Percentiles rank a stretch among this genome's conserved stretches.
phyloP scores from a whole-genome alignment of 495 filamentous ascomycete genomes.

The Penicillium cinerascens region DNA sequence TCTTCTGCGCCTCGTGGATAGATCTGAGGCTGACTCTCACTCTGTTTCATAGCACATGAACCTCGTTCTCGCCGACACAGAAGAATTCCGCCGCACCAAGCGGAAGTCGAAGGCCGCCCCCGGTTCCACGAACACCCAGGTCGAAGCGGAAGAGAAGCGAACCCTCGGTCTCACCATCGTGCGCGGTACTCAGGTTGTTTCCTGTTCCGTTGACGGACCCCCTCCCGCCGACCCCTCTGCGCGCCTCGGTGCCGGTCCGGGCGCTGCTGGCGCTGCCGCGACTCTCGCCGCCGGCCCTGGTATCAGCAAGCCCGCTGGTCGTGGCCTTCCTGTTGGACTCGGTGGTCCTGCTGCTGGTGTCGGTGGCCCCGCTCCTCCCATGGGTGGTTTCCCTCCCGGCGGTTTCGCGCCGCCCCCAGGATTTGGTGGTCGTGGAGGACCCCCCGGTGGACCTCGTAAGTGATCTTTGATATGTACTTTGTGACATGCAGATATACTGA shows the following conservation, averaged over 20 bases:
- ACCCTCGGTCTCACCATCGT: slow-evolving; percentile 92
- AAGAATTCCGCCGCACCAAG: slow-evolving; percentile 96
- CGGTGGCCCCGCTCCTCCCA: slow-evolving; percentile 70
- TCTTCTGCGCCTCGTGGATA: slow-evolving; percentile 9
- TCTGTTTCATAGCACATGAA: slow-evolving; percentile 80
- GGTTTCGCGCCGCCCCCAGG: slow-evolving; percentile 73
- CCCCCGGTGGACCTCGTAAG: slow-evolving; percentile 61
- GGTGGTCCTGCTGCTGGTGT: slow-evolving; percentile 89
- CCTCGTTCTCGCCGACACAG: slow-evolving; percentile 95
- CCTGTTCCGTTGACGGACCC: slow-evolving; percentile 91
- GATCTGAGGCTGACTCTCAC: slow-evolving; percentile 11
- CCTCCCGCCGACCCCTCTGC: slow-evolving; percentile 93
- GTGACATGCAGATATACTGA: background rate
- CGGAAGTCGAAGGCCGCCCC: slow-evolving; percentile 74
- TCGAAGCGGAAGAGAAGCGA: slow-evolving; percentile 94
- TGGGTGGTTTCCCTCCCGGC: slow-evolving; percentile 58
- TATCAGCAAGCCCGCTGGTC: slow-evolving; percentile 86
- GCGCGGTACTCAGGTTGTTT: slow-evolving; percentile 88
- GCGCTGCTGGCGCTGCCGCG: slow-evolving; percentile 57
- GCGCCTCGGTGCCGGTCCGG: slow-evolving; percentile 74
- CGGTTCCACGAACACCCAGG: slow-evolving; percentile 55
- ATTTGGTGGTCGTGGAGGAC: slow-evolving; percentile 72
- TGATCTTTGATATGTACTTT: slow-evolving; percentile 12
- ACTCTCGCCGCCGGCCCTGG: slow-evolving; percentile 81
- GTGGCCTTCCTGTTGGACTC: slow-evolving; percentile 82